A percentile compares a stretch with the other conserved stretches of the same genome.
phyloP scores from a whole-genome alignment of 2,329 filamentous ascomycete species.

The Exophiala xenobiotica region DNA sequence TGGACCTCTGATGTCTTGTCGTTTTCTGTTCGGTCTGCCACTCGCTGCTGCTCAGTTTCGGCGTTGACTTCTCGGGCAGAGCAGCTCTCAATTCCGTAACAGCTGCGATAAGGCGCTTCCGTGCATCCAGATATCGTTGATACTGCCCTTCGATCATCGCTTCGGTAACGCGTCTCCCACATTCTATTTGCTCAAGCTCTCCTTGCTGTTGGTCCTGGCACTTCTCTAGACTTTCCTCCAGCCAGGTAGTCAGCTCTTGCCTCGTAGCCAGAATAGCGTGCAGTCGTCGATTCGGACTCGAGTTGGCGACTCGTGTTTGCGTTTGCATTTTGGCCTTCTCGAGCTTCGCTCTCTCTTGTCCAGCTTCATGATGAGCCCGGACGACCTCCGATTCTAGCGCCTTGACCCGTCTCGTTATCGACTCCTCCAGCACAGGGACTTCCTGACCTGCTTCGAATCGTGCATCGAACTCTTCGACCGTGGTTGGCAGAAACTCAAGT shows the following conservation, averaged over 20 bases:
- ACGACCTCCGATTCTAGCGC: constrained; percentile 27
- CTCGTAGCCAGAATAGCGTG: constrained; percentile 17
- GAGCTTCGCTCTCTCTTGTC: constrained; percentile 9
- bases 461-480: background rate
- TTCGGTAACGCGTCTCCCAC: constrained; percentile 1
- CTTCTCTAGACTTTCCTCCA: constrained; percentile 25
- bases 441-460: background rate
- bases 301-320: background rate
- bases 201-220: constrained; percentile 8
- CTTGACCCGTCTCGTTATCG: constrained; percentile 6
- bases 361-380: constrained; percentile 20
- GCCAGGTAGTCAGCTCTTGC: constrained; percentile 23
- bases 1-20: background rate
- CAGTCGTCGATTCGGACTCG: background rate
- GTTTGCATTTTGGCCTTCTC: constrained; percentile 4
- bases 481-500: background rate
- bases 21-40: background rate
- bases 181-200: background rate
- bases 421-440: background rate
- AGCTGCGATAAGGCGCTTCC: constrained; percentile 13
- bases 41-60: background rate
- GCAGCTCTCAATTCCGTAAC: constrained; percentile 8
- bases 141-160: constrained; percentile 19
- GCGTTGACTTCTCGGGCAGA: background rate
- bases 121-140: constrained; percentile 23